A percentile compares a stretch with the other conserved stretches of the same genome.
phyloP scores from a whole-genome alignment of 208 protist species.

The Trypanosoma avium region DNA sequence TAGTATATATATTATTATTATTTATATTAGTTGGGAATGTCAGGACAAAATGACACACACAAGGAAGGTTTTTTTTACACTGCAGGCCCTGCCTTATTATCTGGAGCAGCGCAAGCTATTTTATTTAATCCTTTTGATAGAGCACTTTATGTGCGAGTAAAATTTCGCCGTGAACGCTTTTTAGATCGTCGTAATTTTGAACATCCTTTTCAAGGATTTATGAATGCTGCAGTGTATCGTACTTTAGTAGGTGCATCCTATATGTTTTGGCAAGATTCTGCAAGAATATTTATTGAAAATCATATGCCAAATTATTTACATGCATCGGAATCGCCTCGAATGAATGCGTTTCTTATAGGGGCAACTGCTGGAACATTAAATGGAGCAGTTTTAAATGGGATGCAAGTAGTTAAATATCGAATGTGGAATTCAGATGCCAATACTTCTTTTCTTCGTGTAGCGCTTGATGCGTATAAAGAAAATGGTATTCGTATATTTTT shows the following conservation, averaged over 20 bases:
- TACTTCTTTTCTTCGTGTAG: conserved; percentile 61
- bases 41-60: not conserved
- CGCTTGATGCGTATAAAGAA: conserved; percentile 62
- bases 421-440: conserved; percentile 83
- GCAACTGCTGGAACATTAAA: conserved; percentile 76
- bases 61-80: conserved; percentile 56
- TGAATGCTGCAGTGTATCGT: conserved; percentile 88
- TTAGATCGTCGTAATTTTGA: conserved; percentile 87
- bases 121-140: conserved; percentile 90
- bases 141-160: conserved; percentile 88
- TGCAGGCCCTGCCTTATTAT: conserved; percentile 58
- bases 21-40: too few species aligned
- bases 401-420: conserved; percentile 89
- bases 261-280: conserved; percentile 89
- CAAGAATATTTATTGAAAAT: conserved; percentile 61
- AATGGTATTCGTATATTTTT: conserved; percentile 83
- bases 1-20: too few species aligned
- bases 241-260: conserved; percentile 86
- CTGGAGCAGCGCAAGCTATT: conserved; percentile 81
- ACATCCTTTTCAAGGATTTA: conserved; percentile 88
- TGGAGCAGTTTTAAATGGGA: conserved; percentile 75
- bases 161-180: conserved; percentile 65
- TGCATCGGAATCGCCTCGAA: conserved; percentile 42
- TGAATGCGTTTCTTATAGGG: conserved; percentile 79
- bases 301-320: conserved; percentile 48